phyloP scores from a whole-genome alignment of 495 filamentous ascomycete species.

The Cudoniella acicularis region DNA sequence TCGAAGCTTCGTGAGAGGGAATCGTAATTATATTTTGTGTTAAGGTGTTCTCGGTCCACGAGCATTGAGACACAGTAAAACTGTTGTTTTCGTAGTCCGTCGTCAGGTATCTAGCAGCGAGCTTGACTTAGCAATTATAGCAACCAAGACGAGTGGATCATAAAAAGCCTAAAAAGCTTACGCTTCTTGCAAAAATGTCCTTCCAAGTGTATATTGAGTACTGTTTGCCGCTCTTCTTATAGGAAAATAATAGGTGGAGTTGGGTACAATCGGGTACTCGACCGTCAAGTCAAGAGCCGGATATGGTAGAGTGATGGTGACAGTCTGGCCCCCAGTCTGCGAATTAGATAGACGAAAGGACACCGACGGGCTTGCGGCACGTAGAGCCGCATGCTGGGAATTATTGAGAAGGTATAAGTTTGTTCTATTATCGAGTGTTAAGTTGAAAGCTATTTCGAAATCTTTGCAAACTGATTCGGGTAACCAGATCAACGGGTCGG shows the following conservation, averaged over 20 bases:
- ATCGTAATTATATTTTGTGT: too few species aligned
- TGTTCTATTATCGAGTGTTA: neutral
- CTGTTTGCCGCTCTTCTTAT: conserved; percentile 45
- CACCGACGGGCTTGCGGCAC: neutral
- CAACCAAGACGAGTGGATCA: too few species aligned
- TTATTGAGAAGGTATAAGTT: neutral
- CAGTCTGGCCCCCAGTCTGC: conserved; percentile 19
- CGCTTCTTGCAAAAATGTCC: conserved; percentile 55
- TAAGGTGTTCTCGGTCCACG: too few species aligned
- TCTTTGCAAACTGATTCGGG: neutral
- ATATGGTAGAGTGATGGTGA: conserved; percentile 50
- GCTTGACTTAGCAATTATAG: too few species aligned
- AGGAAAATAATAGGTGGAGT: conserved; percentile 45
- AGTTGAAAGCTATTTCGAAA: neutral
- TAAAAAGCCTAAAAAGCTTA: too few species aligned
- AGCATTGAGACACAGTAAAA: too few species aligned
- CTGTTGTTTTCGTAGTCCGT: too few species aligned
- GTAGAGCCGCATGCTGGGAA: neutral
- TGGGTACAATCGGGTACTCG: neutral
- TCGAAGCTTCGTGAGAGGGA: too few species aligned
- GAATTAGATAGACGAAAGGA: neutral
- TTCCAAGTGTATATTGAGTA: conserved; percentile 51
- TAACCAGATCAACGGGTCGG: conserved; percentile 36
- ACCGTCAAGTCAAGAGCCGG: conserved; percentile 46
- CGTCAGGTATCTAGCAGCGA: too few species aligned